Conservation (phyloP, 257 asterid genomes). For the Cordia subcordata region DNA sequence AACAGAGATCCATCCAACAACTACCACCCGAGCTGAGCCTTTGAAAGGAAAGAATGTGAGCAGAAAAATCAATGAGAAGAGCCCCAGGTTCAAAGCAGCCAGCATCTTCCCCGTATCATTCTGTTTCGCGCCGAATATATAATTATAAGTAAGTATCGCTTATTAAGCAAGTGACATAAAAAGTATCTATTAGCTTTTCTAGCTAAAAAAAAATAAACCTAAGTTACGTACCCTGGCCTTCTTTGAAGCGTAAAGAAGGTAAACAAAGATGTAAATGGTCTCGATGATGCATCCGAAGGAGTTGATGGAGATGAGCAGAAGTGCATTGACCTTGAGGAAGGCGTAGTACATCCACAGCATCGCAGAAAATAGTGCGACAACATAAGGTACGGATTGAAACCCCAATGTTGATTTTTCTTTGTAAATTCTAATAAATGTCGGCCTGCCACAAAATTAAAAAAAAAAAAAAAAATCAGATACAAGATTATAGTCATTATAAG, state of each 20-base stretch:
- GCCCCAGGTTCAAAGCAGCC: conserved; percentile 21
- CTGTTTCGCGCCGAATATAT: conserved; percentile 27
- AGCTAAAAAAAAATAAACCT: neutral
- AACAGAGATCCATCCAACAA: conserved; percentile 47
- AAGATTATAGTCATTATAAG: no score
- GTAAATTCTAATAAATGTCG: conserved; percentile 50
- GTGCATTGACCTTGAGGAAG: conserved; percentile 35
- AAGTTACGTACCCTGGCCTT: conserved; percentile 34
- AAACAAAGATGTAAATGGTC: conserved; percentile 46
- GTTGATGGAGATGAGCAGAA: conserved; percentile 62
- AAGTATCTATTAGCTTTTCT: no score
- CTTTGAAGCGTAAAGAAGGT: conserved; percentile 47
- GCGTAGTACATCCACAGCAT: conserved; percentile 81
- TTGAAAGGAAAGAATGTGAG: conserved; percentile 17
- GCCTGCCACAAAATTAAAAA: conserved; percentile 30
- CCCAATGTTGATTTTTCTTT: conserved; percentile 69
- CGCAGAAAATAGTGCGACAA: conserved; percentile 64
- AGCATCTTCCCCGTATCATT: conserved; percentile 22
- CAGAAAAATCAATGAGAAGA: conserved; percentile 16
- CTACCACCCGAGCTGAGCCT: conserved; percentile 11
- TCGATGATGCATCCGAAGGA: conserved; percentile 61
- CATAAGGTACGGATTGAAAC: conserved; percentile 59
- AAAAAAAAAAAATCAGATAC: no score
- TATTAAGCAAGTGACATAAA: neutral
- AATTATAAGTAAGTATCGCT: no score